phyloP scores from a whole-genome alignment of 805 yeast species.

The Metschnikowia koreensis region DNA sequence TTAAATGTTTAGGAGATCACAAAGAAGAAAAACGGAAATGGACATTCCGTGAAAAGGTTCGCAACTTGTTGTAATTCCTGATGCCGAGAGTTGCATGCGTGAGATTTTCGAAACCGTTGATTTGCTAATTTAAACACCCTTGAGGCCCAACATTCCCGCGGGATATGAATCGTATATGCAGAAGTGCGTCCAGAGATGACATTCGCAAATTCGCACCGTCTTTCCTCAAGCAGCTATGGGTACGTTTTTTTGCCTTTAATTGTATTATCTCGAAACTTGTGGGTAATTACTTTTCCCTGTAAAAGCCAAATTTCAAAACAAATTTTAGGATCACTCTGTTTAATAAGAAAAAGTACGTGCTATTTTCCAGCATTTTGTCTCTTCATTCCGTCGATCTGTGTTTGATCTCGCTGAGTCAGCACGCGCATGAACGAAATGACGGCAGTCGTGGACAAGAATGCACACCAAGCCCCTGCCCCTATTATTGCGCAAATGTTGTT shows the following conservation, averaged over 20 bases:
- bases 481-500: neutral
- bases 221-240: neutral
- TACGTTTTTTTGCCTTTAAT: too few species aligned
- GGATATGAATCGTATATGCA: neutral
- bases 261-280: too few species aligned
- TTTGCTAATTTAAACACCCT: neutral
- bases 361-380: too few species aligned
- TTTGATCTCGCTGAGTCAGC: neutral
- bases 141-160: neutral
- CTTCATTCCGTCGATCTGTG: too few species aligned
- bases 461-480: neutral
- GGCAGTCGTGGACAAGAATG: neutral
- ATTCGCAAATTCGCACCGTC: neutral
- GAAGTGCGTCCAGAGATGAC: slow-evolving; percentile 1
- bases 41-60: neutral
- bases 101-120: neutral
- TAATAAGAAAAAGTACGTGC: too few species aligned
- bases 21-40: too few species aligned
- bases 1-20: too few species aligned
- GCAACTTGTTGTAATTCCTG: neutral
- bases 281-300: too few species aligned
- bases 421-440: neutral
- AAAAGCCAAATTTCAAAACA: too few species aligned
- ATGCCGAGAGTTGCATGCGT: neutral
- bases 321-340: too few species aligned